Evolutionary conservation across 139 green algal species (phyloP), one percentile per base, ranked within the genome.

Genomic region (Ostreobium quekettii): DNA sequence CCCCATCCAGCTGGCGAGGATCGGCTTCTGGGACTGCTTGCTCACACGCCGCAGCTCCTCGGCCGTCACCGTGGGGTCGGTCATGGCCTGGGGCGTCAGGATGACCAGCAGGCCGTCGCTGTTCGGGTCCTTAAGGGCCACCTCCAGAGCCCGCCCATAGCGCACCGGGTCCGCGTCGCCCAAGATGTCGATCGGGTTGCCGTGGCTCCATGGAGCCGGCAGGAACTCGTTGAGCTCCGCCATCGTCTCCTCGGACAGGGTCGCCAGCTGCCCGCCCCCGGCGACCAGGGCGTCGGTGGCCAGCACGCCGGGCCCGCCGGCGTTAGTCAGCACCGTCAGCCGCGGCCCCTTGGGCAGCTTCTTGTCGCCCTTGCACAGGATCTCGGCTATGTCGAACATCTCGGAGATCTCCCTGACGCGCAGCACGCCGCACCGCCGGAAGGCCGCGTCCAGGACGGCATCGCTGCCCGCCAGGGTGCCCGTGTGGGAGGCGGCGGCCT

Each of bases 161-260:
- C 61, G 35, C 8, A 57, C 61, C 15, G 61, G 61, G 11, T 53
- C 61, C 5, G 61, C 61, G 35, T 68, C 61, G 35, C 61, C 61
- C 36, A 68, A n/a, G 22, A 68, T 68, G 24, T 68, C 61, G 61
- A 68, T 68, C 6, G 61, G 61, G 42, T 68, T 68, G 4, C 61
- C 61, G 35, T 68, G 61, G 35, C 61, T 68, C 61, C 61, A 68
- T 29, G 49, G 61, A 22, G 36, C 15, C 35, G 61, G 61, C 36
- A 68, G 36, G 26, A 68, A 37, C 15, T 5, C 36, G 53, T 68
- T 30, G 11, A 68, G 26, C 7, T 8, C 36, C n/a, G 15, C 8
- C 30, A 24, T 28, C 28, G 61, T 68, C 36, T 68, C 61, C 19
- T 68, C 61, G 24, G 35, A 36, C 6, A 68, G 11, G n/a, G 35